Conservation (phyloP, 371 early-diverging fungal species). For the Mucor irregularis region DNA sequence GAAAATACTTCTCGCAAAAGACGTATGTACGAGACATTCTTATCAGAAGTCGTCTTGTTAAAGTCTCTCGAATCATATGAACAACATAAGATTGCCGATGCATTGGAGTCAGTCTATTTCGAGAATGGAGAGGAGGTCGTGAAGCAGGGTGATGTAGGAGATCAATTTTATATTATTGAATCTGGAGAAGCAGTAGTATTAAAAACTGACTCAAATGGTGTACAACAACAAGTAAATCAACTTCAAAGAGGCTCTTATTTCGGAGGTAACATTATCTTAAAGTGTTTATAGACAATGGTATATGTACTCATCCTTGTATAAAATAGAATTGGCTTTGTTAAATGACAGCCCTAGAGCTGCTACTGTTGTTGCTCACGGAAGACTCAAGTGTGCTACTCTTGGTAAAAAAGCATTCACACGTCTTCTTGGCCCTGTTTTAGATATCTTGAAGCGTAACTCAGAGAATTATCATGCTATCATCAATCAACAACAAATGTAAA, state of each 20-base stretch:
- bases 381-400: constrained; percentile 87
- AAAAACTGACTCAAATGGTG: constrained; percentile 74
- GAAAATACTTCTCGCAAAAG: constrained; percentile 91
- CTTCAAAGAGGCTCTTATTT: constrained; percentile 89
- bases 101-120: constrained; percentile 83
- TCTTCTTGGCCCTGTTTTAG: constrained; percentile 88
- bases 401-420: constrained; percentile 91
- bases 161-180: constrained; percentile 88
- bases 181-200: constrained; percentile 81
- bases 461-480: constrained; percentile 65
- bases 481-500: constrained; percentile 23
- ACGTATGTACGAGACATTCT: constrained; percentile 90
- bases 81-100: constrained; percentile 94
- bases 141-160: constrained; percentile 85
- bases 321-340: constrained; percentile 83
- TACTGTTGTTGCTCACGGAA: constrained; percentile 83
- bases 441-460: constrained; percentile 87
- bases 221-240: constrained; percentile 70
- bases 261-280: constrained; percentile 65
- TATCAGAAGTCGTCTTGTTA: constrained; percentile 87
- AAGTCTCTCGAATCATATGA: constrained; percentile 87
- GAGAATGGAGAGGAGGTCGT: constrained; percentile 82
- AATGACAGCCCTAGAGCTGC: constrained; percentile 89
- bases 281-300: not conserved
- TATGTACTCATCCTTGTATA: no score